Evolutionary conservation across 805 yeast genomes (phyloP).

Genomic region (Tanozyma kutaoensis): DNA sequence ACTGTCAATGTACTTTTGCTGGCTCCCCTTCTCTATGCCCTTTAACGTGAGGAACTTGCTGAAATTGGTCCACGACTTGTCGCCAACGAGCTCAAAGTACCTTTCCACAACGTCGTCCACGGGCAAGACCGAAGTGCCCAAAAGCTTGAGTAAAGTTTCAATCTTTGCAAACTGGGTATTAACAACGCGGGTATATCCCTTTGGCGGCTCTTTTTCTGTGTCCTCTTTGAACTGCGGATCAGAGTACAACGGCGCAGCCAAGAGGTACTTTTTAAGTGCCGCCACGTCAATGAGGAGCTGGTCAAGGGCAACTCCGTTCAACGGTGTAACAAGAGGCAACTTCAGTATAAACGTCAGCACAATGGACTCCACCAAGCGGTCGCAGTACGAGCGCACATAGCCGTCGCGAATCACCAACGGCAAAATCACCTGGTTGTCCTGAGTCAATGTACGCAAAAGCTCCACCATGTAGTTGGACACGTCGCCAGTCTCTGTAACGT

Average conservation of each 20-base stretch:
- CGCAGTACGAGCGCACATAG: conserved; percentile 62
- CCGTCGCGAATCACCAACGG: conserved; percentile 54
- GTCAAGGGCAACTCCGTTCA: too few species aligned
- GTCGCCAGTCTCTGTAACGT: conserved; percentile 39
- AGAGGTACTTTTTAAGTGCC: conserved; percentile 42
- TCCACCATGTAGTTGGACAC: conserved; percentile 60
- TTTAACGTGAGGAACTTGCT: conserved; percentile 51
- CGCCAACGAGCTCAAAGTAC: conserved; percentile 57
- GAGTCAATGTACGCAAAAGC: conserved; percentile 32
- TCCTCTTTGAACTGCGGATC: conserved; percentile 23
- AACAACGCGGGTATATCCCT: conserved; percentile 28
- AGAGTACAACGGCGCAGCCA: conserved; percentile 25
- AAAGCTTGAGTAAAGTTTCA: conserved; percentile 55
- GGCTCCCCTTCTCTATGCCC: conserved; percentile 26
- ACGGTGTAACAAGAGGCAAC: conserved; percentile 51
- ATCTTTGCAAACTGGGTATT: conserved; percentile 26
- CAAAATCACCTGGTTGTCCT: conserved; percentile 33
- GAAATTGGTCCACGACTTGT: conserved; percentile 49
- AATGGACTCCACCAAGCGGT: conserved; percentile 57
- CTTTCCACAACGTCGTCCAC: conserved; percentile 43
- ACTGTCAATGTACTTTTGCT: conserved; percentile 19
- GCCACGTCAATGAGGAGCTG: conserved; percentile 69
- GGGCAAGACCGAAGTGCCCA: conserved; percentile 55
- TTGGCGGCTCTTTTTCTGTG: conserved; percentile 9
- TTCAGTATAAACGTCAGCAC: conserved; percentile 41